A percentile compares a stretch with the other conserved stretches of the same genome.
Conservation (phyloP, 345 rosid species). For the Passiflora organensis region DNA sequence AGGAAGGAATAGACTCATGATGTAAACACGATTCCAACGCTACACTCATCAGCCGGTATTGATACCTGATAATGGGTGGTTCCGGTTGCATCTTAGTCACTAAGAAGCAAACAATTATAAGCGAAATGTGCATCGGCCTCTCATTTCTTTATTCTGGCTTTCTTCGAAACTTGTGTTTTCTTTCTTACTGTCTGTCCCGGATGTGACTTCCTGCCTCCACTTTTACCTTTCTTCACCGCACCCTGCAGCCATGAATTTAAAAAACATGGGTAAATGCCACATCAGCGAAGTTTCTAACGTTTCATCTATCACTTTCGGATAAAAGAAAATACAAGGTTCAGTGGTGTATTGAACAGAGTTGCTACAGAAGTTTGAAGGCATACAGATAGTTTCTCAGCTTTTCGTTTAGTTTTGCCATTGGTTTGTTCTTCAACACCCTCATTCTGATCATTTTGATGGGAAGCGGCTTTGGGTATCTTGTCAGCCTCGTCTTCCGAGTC, state of each 20-base stretch:
- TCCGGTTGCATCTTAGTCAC: not conserved
- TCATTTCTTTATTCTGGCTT: conserved; percentile 37
- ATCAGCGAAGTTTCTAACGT: too few relatives aligned
- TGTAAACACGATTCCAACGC: too few relatives aligned
- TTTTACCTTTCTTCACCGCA: conserved; percentile 49
- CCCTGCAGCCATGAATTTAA: conserved; percentile 39
- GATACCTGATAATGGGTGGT: not conserved
- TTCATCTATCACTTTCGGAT: too few relatives aligned
- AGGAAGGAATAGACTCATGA: too few relatives aligned
- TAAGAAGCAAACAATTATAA: not conserved
- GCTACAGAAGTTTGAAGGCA: conserved; percentile 15
- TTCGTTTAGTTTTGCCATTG: conserved; percentile 47
- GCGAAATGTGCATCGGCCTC: not conserved
- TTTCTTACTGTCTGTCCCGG: conserved; percentile 55
- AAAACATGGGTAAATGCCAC: conserved; percentile 1
- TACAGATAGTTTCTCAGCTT: conserved; percentile 61
- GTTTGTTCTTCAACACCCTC: conserved; percentile 44
- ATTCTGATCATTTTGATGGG: conserved; percentile 46
- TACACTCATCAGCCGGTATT: not conserved
- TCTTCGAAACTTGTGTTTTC: conserved; percentile 45
- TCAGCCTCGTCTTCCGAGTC: conserved; percentile 86
- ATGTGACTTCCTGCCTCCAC: conserved; percentile 50
- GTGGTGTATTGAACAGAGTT: conserved; percentile 3
- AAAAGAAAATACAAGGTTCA: not conserved
- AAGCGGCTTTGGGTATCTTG: conserved; percentile 39